phyloP scores from a whole-genome alignment of 2,329 filamentous ascomycete genomes.

The Colletotrichum musae region DNA sequence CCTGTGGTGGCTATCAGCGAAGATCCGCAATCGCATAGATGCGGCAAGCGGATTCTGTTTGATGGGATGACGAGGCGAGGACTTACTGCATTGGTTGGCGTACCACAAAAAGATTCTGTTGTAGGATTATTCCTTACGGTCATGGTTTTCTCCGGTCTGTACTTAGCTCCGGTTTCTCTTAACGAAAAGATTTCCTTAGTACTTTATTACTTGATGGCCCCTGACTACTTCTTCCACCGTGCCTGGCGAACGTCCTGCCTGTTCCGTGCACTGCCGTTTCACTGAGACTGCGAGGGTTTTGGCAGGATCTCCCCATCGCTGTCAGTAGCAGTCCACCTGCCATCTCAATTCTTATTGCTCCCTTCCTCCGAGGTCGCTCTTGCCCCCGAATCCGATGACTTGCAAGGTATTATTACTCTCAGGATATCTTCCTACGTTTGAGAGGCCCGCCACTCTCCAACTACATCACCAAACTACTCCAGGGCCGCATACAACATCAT shows the following conservation, averaged over 20 bases:
- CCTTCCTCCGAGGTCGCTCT: too few relatives aligned
- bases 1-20: slow-evolving; percentile 58
- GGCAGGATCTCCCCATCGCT: too few relatives aligned
- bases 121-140: slow-evolving; percentile 38
- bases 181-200: slow-evolving; percentile 29
- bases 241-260: background rate
- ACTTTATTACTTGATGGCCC: background rate
- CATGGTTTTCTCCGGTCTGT: slow-evolving; percentile 41
- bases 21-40: slow-evolving; percentile 52
- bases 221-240: background rate
- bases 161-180: slow-evolving; percentile 36
- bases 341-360: too few relatives aligned
- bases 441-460: background rate
- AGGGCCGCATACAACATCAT: slow-evolving; percentile 10
- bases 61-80: slow-evolving; percentile 65
- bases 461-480: slow-evolving; percentile 10
- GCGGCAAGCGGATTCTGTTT: slow-evolving; percentile 56
- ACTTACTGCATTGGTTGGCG: slow-evolving; percentile 67
- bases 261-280: background rate
- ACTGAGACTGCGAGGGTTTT: too few relatives aligned
- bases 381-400: too few relatives aligned
- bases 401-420: too few relatives aligned
- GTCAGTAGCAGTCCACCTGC: too few relatives aligned
- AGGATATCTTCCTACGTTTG: background rate
- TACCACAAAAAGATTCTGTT: slow-evolving; percentile 56